Evolutionary conservation across 345 rosid species (phyloP), one percentile per base, ranked within the genome.

Genomic region (Crucihimalaya himalaica): DNA sequence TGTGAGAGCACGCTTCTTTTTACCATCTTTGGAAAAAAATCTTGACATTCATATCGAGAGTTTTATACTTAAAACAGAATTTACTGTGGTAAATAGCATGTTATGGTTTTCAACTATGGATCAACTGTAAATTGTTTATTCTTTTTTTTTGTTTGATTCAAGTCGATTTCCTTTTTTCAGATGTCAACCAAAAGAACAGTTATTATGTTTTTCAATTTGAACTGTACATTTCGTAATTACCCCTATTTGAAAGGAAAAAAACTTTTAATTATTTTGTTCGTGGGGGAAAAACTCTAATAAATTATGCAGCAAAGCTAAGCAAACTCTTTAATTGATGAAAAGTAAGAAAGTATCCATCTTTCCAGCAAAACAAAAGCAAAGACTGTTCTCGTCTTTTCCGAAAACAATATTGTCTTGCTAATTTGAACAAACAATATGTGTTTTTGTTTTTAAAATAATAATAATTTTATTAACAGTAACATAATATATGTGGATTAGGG

Each of bases 401-500:
- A 37, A 29, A 34, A 61, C 48, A 54, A 31, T 2, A 53, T 2
- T 12, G 28, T 11, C 8, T 40, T 61, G 56, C 28, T 23, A 63
- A 68, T 42, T 60, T n/a, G 56, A 51, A 52, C 69, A 75, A 53
- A 60, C 63, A 75, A 68, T 31, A 13, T 40, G 16, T 15, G 6
- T 29, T n/a, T n/a, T 28, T 32, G 5, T 31, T 16, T 13, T 50
- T 13, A 1, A 27, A 28, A 16, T 2, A 65, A 8, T 6, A n/a
- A 45, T 14, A 65, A 57, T 63, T 31, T 11, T 4, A 16, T 8
- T 25, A 32, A 16, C 6, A n/a, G n/a, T 60, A n/a, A 51, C 4
- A 1, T 15, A 42, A 75, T 61, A n/a, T n/a, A 23, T 19, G 75
- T 76, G 75, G 80, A 76, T 76, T 76, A 76, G 80, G 80, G 80